Conservation (phyloP, 805 yeast genomes). For the Schwanniomyces polymorphus region DNA sequence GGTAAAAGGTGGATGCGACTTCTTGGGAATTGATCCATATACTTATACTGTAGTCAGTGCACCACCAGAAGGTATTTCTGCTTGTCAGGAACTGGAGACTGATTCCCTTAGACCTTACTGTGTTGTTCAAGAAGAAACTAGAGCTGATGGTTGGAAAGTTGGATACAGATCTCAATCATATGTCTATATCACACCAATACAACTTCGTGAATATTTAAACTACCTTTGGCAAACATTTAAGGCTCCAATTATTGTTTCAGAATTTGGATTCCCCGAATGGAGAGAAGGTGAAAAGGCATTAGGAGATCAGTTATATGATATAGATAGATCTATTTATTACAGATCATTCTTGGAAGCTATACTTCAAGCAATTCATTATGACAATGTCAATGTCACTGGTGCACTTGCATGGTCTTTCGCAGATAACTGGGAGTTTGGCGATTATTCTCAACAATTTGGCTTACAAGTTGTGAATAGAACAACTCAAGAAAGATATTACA, state of each 20-base stretch:
- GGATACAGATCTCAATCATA: conserved; percentile 21
- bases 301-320: conserved; percentile 25
- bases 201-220: conserved; percentile 23
- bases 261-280: conserved; percentile 34
- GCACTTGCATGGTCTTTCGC: conserved; percentile 32
- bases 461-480: conserved; percentile 25
- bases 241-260: conserved; percentile 27
- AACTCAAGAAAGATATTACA: conserved; percentile 22
- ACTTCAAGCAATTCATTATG: conserved; percentile 20
- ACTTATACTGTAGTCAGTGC: conserved; percentile 19
- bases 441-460: conserved; percentile 18
- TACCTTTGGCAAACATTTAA: conserved; percentile 22
- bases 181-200: conserved; percentile 21
- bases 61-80: conserved; percentile 19
- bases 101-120: conserved; percentile 25
- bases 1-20: conserved; percentile 24
- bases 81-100: conserved; percentile 18
- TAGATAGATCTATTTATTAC: conserved; percentile 26
- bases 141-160: conserved; percentile 17
- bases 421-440: conserved; percentile 36
- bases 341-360: conserved; percentile 24
- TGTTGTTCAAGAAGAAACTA: conserved; percentile 11
- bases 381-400: conserved; percentile 25
- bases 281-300: conserved; percentile 23
- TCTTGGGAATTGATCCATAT: conserved; percentile 32